These are phyloP conservation scores for Graphilbum ipis-grandicollis DNA, from an alignment of 2,329 filamentous ascomycete genomes.

Conservation along the genomic window DNA sequence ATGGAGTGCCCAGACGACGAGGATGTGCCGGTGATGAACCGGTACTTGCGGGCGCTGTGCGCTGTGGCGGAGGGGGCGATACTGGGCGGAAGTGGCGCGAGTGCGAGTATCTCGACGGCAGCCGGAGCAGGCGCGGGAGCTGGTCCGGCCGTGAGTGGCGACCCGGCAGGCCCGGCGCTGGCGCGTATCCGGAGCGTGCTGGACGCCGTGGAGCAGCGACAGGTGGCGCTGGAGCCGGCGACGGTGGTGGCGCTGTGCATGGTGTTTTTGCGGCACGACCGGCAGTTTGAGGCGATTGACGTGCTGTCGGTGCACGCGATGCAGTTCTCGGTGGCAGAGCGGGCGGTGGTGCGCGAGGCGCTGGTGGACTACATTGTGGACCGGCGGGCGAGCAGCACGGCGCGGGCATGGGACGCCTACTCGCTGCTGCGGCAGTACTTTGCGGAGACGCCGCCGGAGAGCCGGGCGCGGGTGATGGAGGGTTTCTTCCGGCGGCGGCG, in stretches of 20 bases:
- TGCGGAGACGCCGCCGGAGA: conserved; percentile 44
- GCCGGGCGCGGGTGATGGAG: conserved; percentile 60
- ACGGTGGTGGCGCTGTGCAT: conserved; percentile 60
- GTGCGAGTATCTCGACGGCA: too few species aligned
- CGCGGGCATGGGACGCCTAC: conserved; percentile 48
- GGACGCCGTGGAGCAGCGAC: conserved; percentile 52
- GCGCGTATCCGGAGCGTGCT: conserved; percentile 57
- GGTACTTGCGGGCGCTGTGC: conserved; percentile 47
- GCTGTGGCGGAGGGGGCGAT: conserved; percentile 17
- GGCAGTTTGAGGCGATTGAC: conserved; percentile 65
- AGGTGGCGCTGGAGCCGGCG: conserved; percentile 51
- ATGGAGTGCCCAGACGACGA: conserved; percentile 25
- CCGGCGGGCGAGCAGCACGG: conserved; percentile 34
- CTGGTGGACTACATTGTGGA: conserved; percentile 56
- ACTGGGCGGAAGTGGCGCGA: too few species aligned
- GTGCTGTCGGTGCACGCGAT: conserved; percentile 60
- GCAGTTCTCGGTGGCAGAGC: conserved; percentile 52
- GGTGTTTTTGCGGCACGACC: conserved; percentile 57
- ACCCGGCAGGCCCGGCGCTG: conserved; percentile 21
- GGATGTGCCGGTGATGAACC: conserved; percentile 40
- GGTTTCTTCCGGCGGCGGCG: conserved; percentile 60
- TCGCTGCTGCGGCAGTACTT: conserved; percentile 48
- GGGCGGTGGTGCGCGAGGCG: conserved; percentile 45
- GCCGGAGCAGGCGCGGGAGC: background rate
- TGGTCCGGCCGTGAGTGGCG: background rate